A percentile compares a stretch with the other conserved stretches of the same genome.
phyloP scores from a whole-genome alignment of 257 asterid species.

The Voacanga thouarsii region DNA sequence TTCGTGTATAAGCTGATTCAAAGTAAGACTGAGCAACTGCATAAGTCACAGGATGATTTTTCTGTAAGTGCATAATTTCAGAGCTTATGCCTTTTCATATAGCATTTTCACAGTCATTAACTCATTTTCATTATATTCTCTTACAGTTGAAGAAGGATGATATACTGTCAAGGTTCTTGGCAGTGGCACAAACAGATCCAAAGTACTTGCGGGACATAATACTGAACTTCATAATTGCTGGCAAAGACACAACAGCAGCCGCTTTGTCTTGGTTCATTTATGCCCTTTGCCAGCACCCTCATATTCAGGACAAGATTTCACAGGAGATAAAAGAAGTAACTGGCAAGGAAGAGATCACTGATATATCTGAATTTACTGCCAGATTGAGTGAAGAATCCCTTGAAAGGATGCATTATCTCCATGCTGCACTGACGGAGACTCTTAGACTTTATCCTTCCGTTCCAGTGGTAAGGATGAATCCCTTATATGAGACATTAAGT shows the following conservation, averaged over 20 bases:
- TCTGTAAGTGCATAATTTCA: slow-evolving; percentile 22
- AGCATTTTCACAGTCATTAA: not conserved
- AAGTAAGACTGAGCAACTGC: slow-evolving; percentile 42
- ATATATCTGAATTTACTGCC: slow-evolving; percentile 30
- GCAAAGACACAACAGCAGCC: slow-evolving; percentile 56
- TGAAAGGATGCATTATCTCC: slow-evolving; percentile 56
- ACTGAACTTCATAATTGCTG: slow-evolving; percentile 50
- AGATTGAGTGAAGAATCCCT: slow-evolving; percentile 36
- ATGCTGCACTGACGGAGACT: slow-evolving; percentile 57
- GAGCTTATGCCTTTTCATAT: not conserved
- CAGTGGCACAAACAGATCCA: slow-evolving; percentile 35
- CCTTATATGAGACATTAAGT: not conserved
- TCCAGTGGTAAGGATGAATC: slow-evolving; percentile 36
- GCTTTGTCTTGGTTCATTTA: slow-evolving; percentile 63
- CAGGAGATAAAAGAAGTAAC: slow-evolving; percentile 38
- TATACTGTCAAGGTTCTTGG: slow-evolving; percentile 51
- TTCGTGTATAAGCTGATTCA: slow-evolving; percentile 46
- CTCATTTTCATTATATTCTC: not conserved
- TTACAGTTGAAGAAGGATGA: slow-evolving; percentile 44
- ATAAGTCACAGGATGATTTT: slow-evolving; percentile 13
- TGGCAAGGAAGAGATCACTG: slow-evolving; percentile 10
- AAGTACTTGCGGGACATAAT: slow-evolving; percentile 49
- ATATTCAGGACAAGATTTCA: slow-evolving; percentile 46
- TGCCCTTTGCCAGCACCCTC: slow-evolving; percentile 48
- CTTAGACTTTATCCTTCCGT: slow-evolving; percentile 56